A percentile compares a stretch with the other conserved stretches of the same genome.
These are phyloP conservation scores for Podila epigama DNA, from an alignment of 192 early-diverging fungal genomes.

Conservation along the genomic window DNA sequence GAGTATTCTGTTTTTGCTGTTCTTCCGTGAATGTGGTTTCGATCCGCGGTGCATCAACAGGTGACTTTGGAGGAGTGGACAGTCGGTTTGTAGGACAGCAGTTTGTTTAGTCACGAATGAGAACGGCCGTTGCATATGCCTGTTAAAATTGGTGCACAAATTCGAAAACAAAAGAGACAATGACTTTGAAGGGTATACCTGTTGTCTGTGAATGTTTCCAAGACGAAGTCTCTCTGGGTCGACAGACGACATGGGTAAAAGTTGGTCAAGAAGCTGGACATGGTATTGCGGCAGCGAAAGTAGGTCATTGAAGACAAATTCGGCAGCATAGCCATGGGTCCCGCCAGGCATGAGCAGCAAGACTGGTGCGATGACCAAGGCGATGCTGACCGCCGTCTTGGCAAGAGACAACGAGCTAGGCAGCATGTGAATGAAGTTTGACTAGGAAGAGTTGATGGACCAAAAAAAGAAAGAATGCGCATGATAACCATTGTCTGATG, in stretches of 20 bases:
- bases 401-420: slow-evolving; percentile 7
- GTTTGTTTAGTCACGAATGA: not conserved
- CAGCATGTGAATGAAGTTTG: too few relatives aligned
- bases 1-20: not conserved
- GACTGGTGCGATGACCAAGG: slow-evolving; percentile 1
- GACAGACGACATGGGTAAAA: slow-evolving; percentile 44
- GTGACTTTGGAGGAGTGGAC: too few relatives aligned
- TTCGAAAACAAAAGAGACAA: not conserved
- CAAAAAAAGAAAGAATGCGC: too few relatives aligned
- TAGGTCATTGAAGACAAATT: slow-evolving; percentile 55
- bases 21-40: not conserved
- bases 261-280: slow-evolving; percentile 37
- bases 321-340: slow-evolving; percentile 5
- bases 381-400: slow-evolving; percentile 6
- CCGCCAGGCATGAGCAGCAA: not conserved
- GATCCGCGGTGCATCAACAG: not conserved
- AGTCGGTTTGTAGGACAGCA: not conserved
- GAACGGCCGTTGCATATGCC: not conserved
- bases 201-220: slow-evolving; percentile 12
- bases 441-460: not conserved
- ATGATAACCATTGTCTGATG: too few relatives aligned
- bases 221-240: slow-evolving; percentile 5
- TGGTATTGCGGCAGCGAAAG: slow-evolving; percentile 58
- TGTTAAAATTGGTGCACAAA: not conserved
- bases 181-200: too few relatives aligned